Evolutionary conservation across 345 rosid genomes (phyloP).

Genomic region (Populus simonii): DNA sequence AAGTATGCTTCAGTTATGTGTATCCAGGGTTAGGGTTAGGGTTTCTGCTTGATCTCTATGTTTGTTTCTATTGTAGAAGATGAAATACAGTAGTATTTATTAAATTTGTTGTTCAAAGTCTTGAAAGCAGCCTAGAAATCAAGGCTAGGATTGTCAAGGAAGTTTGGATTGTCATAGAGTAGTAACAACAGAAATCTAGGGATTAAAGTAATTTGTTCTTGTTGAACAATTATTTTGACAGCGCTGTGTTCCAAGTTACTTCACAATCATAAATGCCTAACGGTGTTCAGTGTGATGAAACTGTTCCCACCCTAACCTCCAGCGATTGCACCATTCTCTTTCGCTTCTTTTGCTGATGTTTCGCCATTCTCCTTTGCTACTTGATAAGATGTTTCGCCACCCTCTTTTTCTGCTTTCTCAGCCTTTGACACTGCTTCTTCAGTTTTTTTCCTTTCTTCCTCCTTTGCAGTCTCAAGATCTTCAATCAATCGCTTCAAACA

Average conservation of each 20-base stretch:
- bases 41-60: too few relatives aligned
- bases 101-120: too few relatives aligned
- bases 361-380: not conserved
- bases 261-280: not conserved
- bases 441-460: not conserved
- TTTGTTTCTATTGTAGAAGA: too few relatives aligned
- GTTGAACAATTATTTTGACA: not conserved
- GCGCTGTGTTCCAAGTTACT: not conserved
- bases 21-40: too few relatives aligned
- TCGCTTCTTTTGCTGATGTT: not conserved
- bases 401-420: not conserved
- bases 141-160: too few relatives aligned
- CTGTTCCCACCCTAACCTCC: not conserved
- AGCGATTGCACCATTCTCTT: not conserved
- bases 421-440: constrained; percentile 1
- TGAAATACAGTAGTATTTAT: too few relatives aligned
- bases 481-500: constrained; percentile 9
- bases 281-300: not conserved
- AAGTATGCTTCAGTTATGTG: too few relatives aligned
- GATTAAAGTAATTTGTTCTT: too few relatives aligned
- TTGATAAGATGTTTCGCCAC: not conserved
- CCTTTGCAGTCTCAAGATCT: constrained; percentile 5
- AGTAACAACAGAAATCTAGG: too few relatives aligned
- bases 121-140: too few relatives aligned
- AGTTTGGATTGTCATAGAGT: too few relatives aligned